These are phyloP conservation scores for Mycena kentingensis DNA, from an alignment of 768 basidiomycete species.

Conservation along the genomic window DNA sequence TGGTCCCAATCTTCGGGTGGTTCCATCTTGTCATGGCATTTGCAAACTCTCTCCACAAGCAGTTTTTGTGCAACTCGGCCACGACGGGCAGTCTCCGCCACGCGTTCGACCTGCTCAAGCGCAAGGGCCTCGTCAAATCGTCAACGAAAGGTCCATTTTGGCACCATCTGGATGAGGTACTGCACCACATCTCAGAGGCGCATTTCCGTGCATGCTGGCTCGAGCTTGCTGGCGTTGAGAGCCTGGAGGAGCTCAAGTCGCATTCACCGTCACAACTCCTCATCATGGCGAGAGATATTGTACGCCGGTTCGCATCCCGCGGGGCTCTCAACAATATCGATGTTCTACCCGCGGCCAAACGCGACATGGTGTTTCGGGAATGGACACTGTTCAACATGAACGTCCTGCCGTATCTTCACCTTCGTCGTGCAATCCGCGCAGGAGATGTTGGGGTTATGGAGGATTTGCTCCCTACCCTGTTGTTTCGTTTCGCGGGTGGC, in stretches of 20 bases:
- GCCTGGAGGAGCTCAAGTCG: conserved; percentile 19
- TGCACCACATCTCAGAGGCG: conserved; percentile 30
- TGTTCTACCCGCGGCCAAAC: not conserved
- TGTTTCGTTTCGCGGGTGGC: conserved; percentile 30
- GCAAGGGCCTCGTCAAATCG: conserved; percentile 19
- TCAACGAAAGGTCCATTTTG: conserved; percentile 23
- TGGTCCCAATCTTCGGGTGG: conserved; percentile 33
- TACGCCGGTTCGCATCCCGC: conserved; percentile 21
- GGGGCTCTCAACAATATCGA: conserved; percentile 19
- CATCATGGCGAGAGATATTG: conserved; percentile 19
- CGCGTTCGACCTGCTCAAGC: conserved; percentile 21
- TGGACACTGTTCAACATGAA: conserved; percentile 27
- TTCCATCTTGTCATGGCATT: conserved; percentile 36
- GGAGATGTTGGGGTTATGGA: conserved; percentile 30
- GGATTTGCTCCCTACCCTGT: conserved; percentile 24
- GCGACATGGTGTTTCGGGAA: conserved; percentile 20
- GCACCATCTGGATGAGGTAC: conserved; percentile 27
- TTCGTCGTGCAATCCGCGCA: conserved; percentile 25
- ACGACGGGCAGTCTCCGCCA: conserved; percentile 11
- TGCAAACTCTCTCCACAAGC: conserved; percentile 33
- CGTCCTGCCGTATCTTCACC: conserved; percentile 28
- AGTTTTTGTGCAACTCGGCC: conserved; percentile 28
- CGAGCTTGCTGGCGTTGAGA: conserved; percentile 16
- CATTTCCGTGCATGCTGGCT: conserved; percentile 29
- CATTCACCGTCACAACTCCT: conserved; percentile 23